A percentile compares a stretch with the other conserved stretches of the same genome.
These are phyloP conservation scores for Phytophthora litchii DNA, from an alignment of 352 stramenopile genomes.

Conservation along the genomic window DNA sequence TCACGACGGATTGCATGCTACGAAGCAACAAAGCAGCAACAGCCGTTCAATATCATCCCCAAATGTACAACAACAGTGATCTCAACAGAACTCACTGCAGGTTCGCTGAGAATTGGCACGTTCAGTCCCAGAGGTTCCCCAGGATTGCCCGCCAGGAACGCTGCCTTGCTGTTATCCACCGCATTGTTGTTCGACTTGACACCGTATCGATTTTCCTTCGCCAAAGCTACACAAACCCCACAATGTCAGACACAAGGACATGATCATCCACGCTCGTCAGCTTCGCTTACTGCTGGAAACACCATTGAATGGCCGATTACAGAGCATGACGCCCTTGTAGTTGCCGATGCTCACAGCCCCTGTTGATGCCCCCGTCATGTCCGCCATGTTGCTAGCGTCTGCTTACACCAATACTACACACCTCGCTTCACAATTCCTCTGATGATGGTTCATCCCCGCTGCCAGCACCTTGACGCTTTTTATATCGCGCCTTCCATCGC, in stretches of 20 bases:
- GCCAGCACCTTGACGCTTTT: constrained; percentile 16
- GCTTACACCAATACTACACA: constrained; percentile 1
- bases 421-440: background rate
- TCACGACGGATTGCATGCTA: constrained; percentile 84
- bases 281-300: constrained; percentile 69
- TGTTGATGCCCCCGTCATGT: constrained; percentile 46
- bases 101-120: constrained; percentile 78
- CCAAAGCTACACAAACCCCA: constrained; percentile 43
- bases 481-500: constrained; percentile 14
- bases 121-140: constrained; percentile 77
- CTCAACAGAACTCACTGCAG: constrained; percentile 43
- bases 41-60: background rate
- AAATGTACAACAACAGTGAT: background rate
- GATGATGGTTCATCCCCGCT: background rate
- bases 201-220: constrained; percentile 51
- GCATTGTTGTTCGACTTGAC: constrained; percentile 45
- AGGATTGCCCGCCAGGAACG: constrained; percentile 77
- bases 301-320: constrained; percentile 93
- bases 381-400: constrained; percentile 17
- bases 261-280: background rate
- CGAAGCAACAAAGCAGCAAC: background rate
- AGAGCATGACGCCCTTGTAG: constrained; percentile 97
- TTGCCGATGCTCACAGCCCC: constrained; percentile 89
- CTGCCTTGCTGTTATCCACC: constrained; percentile 60
- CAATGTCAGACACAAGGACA: constrained; percentile 1